phyloP scores from a whole-genome alignment of 306 rosid genomes.

The Alnus rubra region DNA sequence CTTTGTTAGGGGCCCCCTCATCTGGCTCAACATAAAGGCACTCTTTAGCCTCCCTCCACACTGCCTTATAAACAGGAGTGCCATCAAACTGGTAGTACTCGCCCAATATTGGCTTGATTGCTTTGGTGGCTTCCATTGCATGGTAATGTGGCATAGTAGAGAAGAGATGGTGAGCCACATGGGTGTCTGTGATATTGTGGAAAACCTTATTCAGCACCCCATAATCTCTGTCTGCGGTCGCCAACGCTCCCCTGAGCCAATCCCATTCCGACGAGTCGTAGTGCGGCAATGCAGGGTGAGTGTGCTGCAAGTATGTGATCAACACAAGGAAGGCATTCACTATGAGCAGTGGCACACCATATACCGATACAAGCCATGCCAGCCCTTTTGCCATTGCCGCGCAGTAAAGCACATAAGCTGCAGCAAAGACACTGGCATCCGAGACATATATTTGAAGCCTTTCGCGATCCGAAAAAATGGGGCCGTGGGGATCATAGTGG shows the following conservation, averaged over 20 bases:
- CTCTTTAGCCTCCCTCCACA: conserved; percentile 85
- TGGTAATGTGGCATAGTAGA: conserved; percentile 78
- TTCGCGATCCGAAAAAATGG: conserved; percentile 56
- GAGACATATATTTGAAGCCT: conserved; percentile 47
- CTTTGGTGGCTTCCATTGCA: conserved; percentile 76
- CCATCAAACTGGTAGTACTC: conserved; percentile 61
- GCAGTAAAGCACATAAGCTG: conserved; percentile 34
- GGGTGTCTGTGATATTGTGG: conserved; percentile 73
- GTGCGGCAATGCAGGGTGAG: conserved; percentile 68
- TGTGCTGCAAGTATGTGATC: conserved; percentile 73
- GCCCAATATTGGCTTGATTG: conserved; percentile 51
- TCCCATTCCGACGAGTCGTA: conserved; percentile 81
- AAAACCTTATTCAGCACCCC: conserved; percentile 63
- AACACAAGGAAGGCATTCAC: conserved; percentile 65
- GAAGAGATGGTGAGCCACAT: conserved; percentile 71
- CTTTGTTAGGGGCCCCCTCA: conserved; percentile 38
- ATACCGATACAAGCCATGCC: conserved; percentile 45
- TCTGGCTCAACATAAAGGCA: conserved; percentile 71
- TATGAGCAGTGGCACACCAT: conserved; percentile 55
- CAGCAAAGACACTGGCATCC: conserved; percentile 40
- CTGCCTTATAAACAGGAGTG: conserved; percentile 68
- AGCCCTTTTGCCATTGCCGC: conserved; percentile 44
- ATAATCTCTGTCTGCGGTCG: conserved; percentile 72
- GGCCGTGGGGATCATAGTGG: conserved; percentile 68
- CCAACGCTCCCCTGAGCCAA: conserved; percentile 75